phyloP scores from a whole-genome alignment of 495 filamentous ascomycete genomes.

The Aspergillus panamensis region DNA sequence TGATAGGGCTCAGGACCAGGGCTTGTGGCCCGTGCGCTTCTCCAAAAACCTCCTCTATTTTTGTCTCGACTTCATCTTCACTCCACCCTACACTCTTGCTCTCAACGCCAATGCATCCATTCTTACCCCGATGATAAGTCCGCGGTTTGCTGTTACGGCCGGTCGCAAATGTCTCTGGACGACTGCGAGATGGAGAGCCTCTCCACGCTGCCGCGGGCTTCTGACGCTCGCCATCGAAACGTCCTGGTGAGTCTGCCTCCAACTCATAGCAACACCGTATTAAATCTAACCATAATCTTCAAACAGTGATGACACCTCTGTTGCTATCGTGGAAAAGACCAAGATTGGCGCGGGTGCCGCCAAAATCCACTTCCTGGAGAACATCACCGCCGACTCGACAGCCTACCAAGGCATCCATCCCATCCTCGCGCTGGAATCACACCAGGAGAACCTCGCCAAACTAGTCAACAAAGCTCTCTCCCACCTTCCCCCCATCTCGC shows the following conservation, averaged over 20 bases:
- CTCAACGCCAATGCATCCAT: not conserved
- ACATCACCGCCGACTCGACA: slow-evolving; percentile 72
- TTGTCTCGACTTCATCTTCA: not conserved
- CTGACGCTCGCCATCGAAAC: slow-evolving; percentile 88
- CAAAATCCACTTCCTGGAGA: slow-evolving; percentile 73
- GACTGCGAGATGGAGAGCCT: slow-evolving; percentile 9
- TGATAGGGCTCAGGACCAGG: slow-evolving; percentile 15
- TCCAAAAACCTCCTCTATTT: slow-evolving; percentile 10
- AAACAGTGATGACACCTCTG: slow-evolving; percentile 83
- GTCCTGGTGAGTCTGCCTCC: slow-evolving; percentile 58
- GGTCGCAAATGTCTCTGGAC: slow-evolving; percentile 23
- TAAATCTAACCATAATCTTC: not conserved
- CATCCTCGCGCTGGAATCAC: slow-evolving; percentile 64
- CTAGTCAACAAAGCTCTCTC: slow-evolving; percentile 63
- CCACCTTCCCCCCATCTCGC: slow-evolving; percentile 42
- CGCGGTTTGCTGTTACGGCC: slow-evolving; percentile 19
- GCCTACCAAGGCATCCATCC: slow-evolving; percentile 76
- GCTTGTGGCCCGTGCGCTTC: slow-evolving; percentile 32
- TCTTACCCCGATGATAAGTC: slow-evolving; percentile 29
- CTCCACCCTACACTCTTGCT: not conserved
- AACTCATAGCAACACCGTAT: not conserved
- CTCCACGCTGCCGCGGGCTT: slow-evolving; percentile 39
- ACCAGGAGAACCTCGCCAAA: slow-evolving; percentile 61
- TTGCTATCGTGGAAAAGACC: slow-evolving; percentile 72
- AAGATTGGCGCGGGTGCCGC: slow-evolving; percentile 35